phyloP scores from a whole-genome alignment of 257 asterid genomes.

The Ligustrum vulgare region DNA sequence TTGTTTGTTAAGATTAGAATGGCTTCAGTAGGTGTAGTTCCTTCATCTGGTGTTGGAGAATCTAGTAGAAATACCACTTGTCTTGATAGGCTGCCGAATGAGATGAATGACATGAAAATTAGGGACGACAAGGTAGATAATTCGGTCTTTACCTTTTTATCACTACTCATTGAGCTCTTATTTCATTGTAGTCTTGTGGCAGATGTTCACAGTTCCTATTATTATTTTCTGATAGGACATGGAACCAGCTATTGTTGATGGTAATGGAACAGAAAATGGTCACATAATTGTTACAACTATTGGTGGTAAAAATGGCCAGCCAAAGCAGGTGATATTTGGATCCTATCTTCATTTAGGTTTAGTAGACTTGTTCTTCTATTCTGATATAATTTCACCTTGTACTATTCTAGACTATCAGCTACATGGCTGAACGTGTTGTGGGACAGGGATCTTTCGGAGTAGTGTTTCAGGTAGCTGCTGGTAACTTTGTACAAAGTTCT shows the following conservation, averaged over 20 bases:
- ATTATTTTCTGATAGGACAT: conserved; percentile 50
- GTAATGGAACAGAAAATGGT: conserved; percentile 82
- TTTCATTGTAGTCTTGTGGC: background rate
- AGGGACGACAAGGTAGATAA: conserved; percentile 56
- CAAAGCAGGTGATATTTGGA: conserved; percentile 57
- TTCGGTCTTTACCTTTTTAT: background rate
- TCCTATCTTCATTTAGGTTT: background rate
- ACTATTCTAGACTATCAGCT: conserved; percentile 63
- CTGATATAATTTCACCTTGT: background rate
- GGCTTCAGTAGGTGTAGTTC: conserved; percentile 45
- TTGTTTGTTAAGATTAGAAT: conserved; percentile 16
- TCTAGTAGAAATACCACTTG: conserved; percentile 36
- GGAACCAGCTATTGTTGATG: conserved; percentile 72
- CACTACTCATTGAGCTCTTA: background rate
- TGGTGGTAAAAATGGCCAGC: conserved; percentile 72
- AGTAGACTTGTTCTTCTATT: background rate
- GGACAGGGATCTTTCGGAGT: conserved; percentile 89
- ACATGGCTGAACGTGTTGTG: conserved; percentile 86
- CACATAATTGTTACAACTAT: conserved; percentile 81
- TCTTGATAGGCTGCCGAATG: conserved; percentile 52
- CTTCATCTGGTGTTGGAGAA: conserved; percentile 44
- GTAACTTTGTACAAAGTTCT: background rate
- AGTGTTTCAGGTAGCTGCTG: conserved; percentile 67
- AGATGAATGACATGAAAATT: conserved; percentile 63
- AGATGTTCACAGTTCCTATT: conserved; percentile 5